A percentile compares a stretch with the other conserved stretches of the same genome.
Evolutionary conservation across 1,284 basidiomycete species (phyloP).

Genomic region (Cryptococcus sp.): DNA sequence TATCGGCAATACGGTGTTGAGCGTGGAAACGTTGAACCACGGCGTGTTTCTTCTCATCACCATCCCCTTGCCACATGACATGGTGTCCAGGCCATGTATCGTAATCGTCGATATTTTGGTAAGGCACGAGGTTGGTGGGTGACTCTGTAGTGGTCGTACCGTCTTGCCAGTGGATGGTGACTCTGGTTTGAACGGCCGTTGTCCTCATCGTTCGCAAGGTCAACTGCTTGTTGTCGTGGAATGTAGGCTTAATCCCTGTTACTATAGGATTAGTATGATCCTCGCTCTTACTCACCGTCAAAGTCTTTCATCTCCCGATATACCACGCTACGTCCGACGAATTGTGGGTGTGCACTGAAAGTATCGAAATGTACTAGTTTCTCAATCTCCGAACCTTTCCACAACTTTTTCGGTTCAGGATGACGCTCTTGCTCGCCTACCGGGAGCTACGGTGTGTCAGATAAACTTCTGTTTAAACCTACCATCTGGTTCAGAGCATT

Average conservation of each 20-base stretch:
- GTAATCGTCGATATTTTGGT: conserved; percentile 54
- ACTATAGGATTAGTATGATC: neutral
- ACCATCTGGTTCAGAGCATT: conserved; percentile 82
- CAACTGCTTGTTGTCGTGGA: conserved; percentile 15
- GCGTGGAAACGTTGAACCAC: conserved; percentile 76
- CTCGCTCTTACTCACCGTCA: neutral
- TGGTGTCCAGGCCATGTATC: conserved; percentile 75
- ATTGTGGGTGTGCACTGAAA: neutral
- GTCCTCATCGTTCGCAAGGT: conserved; percentile 58
- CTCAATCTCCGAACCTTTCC: conserved; percentile 62
- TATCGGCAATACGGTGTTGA: conserved; percentile 61
- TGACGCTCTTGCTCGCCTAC: conserved; percentile 55
- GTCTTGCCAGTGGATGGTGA: conserved; percentile 85
- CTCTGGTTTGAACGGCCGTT: conserved; percentile 62
- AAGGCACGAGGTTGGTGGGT: conserved; percentile 68
- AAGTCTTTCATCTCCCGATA: neutral
- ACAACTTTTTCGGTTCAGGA: conserved; percentile 67
- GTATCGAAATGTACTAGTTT: conserved; percentile 60
- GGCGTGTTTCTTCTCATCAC: conserved; percentile 57
- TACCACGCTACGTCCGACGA: neutral
- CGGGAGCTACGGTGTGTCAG: conserved; percentile 54
- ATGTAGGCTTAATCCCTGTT: conserved; percentile 17
- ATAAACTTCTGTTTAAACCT: conserved; percentile 24
- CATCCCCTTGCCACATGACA: conserved; percentile 77
- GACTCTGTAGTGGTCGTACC: conserved; percentile 59